Percentiles rank a stretch among this genome's conserved stretches.
Evolutionary conservation across 177 flowering plant species (phyloP).

Genomic region (Tripterygium wilfordii): DNA sequence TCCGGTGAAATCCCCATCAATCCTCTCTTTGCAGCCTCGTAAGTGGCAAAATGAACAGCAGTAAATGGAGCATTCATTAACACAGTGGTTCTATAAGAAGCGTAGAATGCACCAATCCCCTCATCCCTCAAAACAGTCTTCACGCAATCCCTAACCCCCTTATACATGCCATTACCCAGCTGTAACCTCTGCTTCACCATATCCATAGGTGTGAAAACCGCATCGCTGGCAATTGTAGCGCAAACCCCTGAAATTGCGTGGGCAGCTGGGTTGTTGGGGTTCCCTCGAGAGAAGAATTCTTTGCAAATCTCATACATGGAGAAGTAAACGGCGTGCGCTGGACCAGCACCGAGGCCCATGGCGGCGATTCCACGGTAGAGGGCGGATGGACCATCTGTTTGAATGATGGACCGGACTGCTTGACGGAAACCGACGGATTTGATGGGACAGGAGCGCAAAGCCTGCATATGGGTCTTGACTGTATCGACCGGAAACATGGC

Average conservation of each 20-base stretch:
- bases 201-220: constrained; percentile 91
- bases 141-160: constrained; percentile 67
- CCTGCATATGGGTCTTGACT: constrained; percentile 84
- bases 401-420: constrained; percentile 50
- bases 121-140: constrained; percentile 62
- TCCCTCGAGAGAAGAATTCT: constrained; percentile 39
- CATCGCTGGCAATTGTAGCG: constrained; percentile 81
- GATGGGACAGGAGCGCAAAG: constrained; percentile 52
- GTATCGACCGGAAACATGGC: constrained; percentile 95
- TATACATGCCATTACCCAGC: constrained; percentile 48
- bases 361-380: constrained; percentile 87
- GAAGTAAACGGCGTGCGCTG: constrained; percentile 93
- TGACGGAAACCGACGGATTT: constrained; percentile 42
- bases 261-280: constrained; percentile 44
- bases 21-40: constrained; percentile 70
- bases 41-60: constrained; percentile 78
- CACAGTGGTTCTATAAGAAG: constrained; percentile 82
- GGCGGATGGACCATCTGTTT: constrained; percentile 55
- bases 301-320: constrained; percentile 70
- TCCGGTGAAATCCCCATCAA: constrained; percentile 66
- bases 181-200: constrained; percentile 92
- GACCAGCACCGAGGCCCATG: constrained; percentile 94
- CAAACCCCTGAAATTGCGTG: constrained; percentile 64
- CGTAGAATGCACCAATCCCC: constrained; percentile 71
- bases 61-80: constrained; percentile 93